Conservation (phyloP, 2,329 filamentous ascomycete genomes). For the Graphiopsis chlorocephala region DNA sequence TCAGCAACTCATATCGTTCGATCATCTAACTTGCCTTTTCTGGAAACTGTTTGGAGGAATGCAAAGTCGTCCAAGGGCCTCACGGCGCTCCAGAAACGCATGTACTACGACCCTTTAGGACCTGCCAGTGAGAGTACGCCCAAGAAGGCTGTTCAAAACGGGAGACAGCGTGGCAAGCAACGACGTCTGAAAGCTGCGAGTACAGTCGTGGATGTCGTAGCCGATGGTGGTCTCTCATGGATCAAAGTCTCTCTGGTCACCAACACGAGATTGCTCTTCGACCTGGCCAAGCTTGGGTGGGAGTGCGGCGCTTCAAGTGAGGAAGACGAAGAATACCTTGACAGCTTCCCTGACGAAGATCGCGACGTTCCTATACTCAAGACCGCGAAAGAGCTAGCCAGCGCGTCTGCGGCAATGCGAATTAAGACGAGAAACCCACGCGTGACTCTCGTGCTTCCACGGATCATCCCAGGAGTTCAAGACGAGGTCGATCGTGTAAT, state of each 20-base stretch:
- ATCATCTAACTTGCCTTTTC: conserved; percentile 66
- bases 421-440: conserved; percentile 59
- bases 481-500: conserved; percentile 58
- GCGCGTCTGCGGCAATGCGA: conserved; percentile 55
- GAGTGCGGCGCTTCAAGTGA: conserved; percentile 50
- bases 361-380: conserved; percentile 57
- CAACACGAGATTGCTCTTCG: conserved; percentile 62
- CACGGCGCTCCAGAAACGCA: conserved; percentile 56
- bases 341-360: conserved; percentile 49
- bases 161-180: conserved; percentile 31
- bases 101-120: conserved; percentile 42
- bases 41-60: conserved; percentile 61
- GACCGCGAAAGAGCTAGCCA: conserved; percentile 56
- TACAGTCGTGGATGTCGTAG: conserved; percentile 60
- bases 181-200: conserved; percentile 22
- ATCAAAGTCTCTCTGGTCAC: conserved; percentile 66
- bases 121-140: background rate
- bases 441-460: conserved; percentile 60
- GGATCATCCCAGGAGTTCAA: conserved; percentile 50
- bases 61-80: conserved; percentile 58
- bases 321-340: conserved; percentile 37
- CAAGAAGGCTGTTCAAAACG: conserved; percentile 18
- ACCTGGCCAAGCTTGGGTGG: conserved; percentile 68
- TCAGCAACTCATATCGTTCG: conserved; percentile 53
- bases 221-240: conserved; percentile 63